Evolutionary conservation across 352 stramenopile genomes (phyloP), one percentile per base, ranked within the genome.

Genomic region (Phytopythium ostracodes): DNA sequence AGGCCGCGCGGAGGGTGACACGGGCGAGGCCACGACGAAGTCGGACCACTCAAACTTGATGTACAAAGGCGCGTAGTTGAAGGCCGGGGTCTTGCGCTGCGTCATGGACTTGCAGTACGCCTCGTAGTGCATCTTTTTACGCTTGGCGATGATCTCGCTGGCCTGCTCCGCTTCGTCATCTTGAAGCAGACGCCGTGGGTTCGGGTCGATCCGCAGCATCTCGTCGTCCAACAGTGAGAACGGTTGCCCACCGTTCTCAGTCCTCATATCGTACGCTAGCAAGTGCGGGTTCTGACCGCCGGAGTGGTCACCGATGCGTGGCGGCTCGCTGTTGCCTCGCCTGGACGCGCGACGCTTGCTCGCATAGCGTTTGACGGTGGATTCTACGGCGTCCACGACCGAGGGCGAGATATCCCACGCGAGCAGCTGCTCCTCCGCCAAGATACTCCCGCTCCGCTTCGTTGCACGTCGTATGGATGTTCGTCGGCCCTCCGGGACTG

Each of bases 11-110:
- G 27, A 40, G 10, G 38, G 36, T 11, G 67, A 59, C 36, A 88
- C 79, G 0, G 81, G 77, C 7, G 65, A 81, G 7, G 81, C 81
- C 18, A 91, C 72, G 10, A 91, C 79, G 38, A 91, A 91, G 53
- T 88, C 79, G 0, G 79, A 89, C 79, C 81, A 89, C 60, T 91
- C 77, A 57, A 91, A 89, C 38, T 87, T 78, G 59, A 91, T 81
- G 15, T 73, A 27, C 38, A 91, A 71, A 0, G 77, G 77, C 43
- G 76, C 68, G 62, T 89, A 89, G 40, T 89, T 89, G 60, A 91
- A 91, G 11, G 79, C 73, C 22, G 81, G 81, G 25, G 86, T 88
- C 24, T 72, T 75, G 20, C 77, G 79, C 24, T 76, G 65, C 11
- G 77, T 77, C 53, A 91, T 74, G 11, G 77, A 80, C 50, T 91